Evolutionary conservation across 2,329 filamentous ascomycete genomes (phyloP), one percentile per base, ranked within the genome.

Genomic region (Pseudopyricularia cyperi): DNA sequence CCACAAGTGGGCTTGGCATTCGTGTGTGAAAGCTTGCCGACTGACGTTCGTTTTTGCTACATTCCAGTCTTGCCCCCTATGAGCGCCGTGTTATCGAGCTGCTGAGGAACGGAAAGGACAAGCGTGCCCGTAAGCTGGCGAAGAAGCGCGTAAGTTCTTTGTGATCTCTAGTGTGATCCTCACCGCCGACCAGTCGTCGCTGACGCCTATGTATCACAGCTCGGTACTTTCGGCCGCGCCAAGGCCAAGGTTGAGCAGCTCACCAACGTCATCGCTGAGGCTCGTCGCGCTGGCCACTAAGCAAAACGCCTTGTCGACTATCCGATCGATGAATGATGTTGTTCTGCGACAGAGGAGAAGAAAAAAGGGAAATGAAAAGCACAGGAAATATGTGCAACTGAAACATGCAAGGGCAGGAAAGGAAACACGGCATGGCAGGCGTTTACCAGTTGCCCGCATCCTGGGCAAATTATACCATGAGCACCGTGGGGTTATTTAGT

Each of bases 221-320:
- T 98, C 79, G 93, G 93, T 72, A 97, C 93, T 65, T 97, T 97
- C 75, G 87, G 88, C 69, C 91, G 93, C 74, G 91, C 91, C 69
- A 98, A 98, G 91, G 85, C 82, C 72, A 98, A 98, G 91, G 93
- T 98, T 64, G 93, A 98, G 72, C 91, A 97, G 79, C 89, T 98
- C 77, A 88, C 89, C 77, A 83, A 88, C 68, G 87, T 98, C 74
- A 98, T 98, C 71, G 89, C 91, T 67, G 93, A 97, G 80, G 85
- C 90, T 70, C 90, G 91, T 75, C 73, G 77, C 65, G 68, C 71
- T 59, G 74, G 66, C 62, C 77, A 81, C 73, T 81, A 80, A 80
- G 30, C 37, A 46, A 17, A 28, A 35, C 9, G 11, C 28, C 9
- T 49, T 11, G 17, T 49, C 19, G 17, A 26, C 17, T 30, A 30